phyloP scores from a whole-genome alignment of 768 basidiomycete species.

The Termitomyces sp. region DNA sequence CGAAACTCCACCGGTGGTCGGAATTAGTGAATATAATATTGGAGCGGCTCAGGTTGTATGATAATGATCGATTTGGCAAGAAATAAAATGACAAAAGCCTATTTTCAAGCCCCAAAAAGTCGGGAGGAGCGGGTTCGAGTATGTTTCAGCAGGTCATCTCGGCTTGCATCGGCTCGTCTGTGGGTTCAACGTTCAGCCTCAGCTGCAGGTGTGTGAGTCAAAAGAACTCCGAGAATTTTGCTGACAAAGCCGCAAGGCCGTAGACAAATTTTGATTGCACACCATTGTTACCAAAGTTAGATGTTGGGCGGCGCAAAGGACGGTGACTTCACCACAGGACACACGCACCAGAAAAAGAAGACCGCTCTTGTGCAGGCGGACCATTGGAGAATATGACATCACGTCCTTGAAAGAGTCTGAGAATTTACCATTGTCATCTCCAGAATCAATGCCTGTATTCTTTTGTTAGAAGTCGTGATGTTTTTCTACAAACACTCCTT shows the following conservation, averaged over 20 bases:
- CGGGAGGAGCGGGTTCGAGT: background rate
- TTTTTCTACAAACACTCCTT: background rate
- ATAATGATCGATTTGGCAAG: background rate
- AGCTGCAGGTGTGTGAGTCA: too few relatives aligned
- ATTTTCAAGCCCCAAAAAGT: background rate
- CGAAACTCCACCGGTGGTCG: background rate
- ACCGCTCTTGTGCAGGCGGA: background rate
- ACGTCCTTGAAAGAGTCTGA: background rate
- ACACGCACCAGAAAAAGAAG: too few relatives aligned
- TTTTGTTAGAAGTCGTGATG: background rate
- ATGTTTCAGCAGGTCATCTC: background rate
- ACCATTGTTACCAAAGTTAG: background rate
- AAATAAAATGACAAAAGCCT: background rate
- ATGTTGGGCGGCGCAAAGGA: background rate
- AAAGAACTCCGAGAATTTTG: conserved; percentile 2
- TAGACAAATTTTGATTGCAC: background rate
- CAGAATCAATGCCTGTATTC: background rate
- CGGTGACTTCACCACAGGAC: background rate
- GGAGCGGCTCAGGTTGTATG: background rate
- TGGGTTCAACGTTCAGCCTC: too few relatives aligned
- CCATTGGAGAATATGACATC: background rate
- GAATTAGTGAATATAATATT: background rate
- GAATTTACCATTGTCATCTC: background rate
- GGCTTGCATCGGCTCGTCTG: background rate
- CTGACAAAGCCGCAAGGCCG: conserved; percentile 2